Base-by-base conservation (phyloP, 371 early-diverging fungal species). In the Lichtheimia ramosa region DNA sequence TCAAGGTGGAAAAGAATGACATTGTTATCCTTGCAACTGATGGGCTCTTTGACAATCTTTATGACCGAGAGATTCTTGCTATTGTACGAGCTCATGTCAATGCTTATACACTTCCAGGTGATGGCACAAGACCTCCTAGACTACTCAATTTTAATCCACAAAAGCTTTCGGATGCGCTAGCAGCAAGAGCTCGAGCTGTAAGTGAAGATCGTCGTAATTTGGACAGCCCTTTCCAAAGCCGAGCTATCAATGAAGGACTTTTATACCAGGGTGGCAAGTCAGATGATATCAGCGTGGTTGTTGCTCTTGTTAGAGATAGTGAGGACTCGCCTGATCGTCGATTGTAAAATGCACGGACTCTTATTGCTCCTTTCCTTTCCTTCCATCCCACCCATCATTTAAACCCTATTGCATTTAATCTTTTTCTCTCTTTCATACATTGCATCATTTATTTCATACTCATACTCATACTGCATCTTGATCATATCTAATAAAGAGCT, bases 211-310 rank as follows among this genome's bases (percentile, higher is more conserved):
- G 79, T n/a, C 77, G 89, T 43, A 80, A 81, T 58, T 72, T 84
- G 2, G 78, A 85, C 42, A 89, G 88, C 51, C 98, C 98, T 4
- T 98, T 98, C 76, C 93, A 94, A 71, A 82, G 81, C 60, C 81
- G 88, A 23, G 89, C 89, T 4, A 86, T 88, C 61, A 75, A 89
- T 43, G 93, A 93, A 72, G 95, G 93, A 2, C 66, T 85, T 15
- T 83, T 83, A 50, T 82, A 81, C 61, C 77, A 79, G 66, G 94
- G 94, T 42, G 93, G 93, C 5, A 95, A 95, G 63, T 62, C 81
- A 46, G 95, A 95, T 63, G 95, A 95, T 71, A 89, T 91, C 48
- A 89, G 89, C 28, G 90, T 92, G 3, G 64, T 93, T 15, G 88
- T 89, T 0, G 93, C 89, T 10, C 80, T 92, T 21, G 80, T 94